These are phyloP conservation scores for Hymenoscyphus infarciens DNA, from an alignment of 2,329 filamentous ascomycete genomes.

Conservation along the genomic window DNA sequence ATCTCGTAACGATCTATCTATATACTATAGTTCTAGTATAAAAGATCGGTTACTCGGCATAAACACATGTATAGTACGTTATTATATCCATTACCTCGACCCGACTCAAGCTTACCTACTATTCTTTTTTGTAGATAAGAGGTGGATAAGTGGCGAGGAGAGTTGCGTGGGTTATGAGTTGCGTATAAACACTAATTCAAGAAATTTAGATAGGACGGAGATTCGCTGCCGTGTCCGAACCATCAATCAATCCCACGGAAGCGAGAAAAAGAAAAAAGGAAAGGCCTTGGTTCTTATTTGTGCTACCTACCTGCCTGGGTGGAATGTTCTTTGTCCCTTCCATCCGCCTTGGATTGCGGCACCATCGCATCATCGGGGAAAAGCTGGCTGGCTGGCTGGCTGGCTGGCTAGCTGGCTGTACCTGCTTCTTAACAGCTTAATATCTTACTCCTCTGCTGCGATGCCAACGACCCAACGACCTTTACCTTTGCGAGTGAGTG, in stretches of 20 bases:
- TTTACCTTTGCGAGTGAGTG: too few species aligned
- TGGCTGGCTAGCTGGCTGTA: too few species aligned
- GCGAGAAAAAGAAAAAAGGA: background rate
- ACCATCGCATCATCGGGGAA: background rate
- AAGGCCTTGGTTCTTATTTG: background rate
- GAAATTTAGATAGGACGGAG: background rate
- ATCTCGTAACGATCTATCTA: too few species aligned
- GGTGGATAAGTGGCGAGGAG: background rate
- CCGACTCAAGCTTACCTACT: background rate
- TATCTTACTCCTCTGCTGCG: background rate
- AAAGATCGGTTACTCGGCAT: background rate
- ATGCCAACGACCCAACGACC: slow-evolving; percentile 4
- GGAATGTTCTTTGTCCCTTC: slow-evolving; percentile 11
- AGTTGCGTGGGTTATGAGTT: background rate
- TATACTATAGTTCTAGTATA: too few species aligned
- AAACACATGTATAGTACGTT: background rate
- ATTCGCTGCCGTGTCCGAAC: background rate
- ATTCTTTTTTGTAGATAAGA: background rate
- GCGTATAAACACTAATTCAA: too few species aligned
- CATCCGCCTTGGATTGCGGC: slow-evolving; percentile 6
- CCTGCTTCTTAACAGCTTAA: slow-evolving; percentile 12
- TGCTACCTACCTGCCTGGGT: too few species aligned
- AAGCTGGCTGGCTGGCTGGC: too few species aligned
- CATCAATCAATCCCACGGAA: background rate
- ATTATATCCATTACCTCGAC: background rate